Percentiles rank a stretch among this genome's conserved stretches.
Evolutionary conservation across 2,329 filamentous ascomycete species (phyloP).

Genomic region (Colletotrichum zoysiae): DNA sequence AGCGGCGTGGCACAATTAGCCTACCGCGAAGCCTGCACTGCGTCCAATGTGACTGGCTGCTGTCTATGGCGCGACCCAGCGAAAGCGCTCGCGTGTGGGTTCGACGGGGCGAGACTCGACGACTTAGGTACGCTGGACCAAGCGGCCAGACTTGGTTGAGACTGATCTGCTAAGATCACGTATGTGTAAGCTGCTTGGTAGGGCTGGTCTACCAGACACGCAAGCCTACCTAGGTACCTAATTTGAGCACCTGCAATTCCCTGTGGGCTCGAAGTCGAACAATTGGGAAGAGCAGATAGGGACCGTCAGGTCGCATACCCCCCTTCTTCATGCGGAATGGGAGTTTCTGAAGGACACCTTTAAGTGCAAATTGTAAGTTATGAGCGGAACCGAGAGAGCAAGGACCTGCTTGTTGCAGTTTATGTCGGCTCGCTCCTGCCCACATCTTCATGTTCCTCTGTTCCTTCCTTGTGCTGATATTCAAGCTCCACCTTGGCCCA

Average conservation of each 20-base stretch:
- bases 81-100: not conserved
- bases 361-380: not conserved
- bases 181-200: not conserved
- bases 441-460: not conserved
- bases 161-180: not conserved
- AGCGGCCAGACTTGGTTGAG: slow-evolving; percentile 5
- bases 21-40: not conserved
- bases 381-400: not conserved
- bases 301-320: too few species aligned
- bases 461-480: not conserved
- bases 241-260: not conserved
- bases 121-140: not conserved
- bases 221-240: not conserved
- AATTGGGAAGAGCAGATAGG: not conserved
- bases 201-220: not conserved
- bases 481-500: not conserved
- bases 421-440: not conserved
- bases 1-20: not conserved
- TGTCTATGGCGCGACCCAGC: not conserved
- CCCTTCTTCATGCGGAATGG: not conserved
- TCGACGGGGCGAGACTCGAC: not conserved
- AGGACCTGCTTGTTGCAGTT: not conserved
- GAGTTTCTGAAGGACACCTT: not conserved
- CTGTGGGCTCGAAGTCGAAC: not conserved
- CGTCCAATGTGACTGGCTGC: not conserved